Conservation (phyloP, 257 asterid species). For the Gardenia jasminoides region DNA sequence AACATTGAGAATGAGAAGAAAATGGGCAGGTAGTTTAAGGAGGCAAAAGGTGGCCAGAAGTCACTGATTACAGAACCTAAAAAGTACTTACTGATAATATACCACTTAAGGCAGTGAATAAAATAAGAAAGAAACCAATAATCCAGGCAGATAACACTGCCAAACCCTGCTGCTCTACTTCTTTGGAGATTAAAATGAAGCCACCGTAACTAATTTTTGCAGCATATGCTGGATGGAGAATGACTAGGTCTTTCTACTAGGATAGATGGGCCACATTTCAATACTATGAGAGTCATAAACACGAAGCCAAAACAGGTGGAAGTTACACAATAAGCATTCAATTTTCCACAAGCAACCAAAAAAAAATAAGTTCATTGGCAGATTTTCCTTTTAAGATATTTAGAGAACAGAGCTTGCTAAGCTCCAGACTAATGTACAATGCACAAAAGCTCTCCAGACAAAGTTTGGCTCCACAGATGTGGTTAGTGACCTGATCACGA, state of each 20-base stretch:
- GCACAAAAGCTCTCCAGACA: background rate
- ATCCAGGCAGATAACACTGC: background rate
- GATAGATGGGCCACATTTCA: background rate
- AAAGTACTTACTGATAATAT: background rate
- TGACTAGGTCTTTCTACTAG: background rate
- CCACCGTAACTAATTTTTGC: background rate
- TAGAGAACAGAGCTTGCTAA: background rate
- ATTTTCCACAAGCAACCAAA: background rate
- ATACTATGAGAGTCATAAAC: too few species aligned
- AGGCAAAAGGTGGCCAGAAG: too few species aligned
- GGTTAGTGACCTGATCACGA: background rate
- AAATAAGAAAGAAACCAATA: background rate
- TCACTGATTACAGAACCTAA: background rate
- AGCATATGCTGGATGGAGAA: background rate
- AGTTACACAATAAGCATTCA: background rate
- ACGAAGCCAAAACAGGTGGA: background rate
- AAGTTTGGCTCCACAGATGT: background rate
- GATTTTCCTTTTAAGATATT: background rate
- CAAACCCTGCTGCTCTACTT: background rate
- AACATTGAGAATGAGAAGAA: background rate
- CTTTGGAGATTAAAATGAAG: background rate
- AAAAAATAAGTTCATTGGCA: background rate
- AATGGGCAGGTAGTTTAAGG: background rate
- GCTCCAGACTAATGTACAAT: background rate
- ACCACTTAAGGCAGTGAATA: background rate